Evolutionary conservation across 2,329 filamentous ascomycete species (phyloP), one percentile per base, ranked within the genome.

Genomic region (Sporothrix phasma): DNA sequence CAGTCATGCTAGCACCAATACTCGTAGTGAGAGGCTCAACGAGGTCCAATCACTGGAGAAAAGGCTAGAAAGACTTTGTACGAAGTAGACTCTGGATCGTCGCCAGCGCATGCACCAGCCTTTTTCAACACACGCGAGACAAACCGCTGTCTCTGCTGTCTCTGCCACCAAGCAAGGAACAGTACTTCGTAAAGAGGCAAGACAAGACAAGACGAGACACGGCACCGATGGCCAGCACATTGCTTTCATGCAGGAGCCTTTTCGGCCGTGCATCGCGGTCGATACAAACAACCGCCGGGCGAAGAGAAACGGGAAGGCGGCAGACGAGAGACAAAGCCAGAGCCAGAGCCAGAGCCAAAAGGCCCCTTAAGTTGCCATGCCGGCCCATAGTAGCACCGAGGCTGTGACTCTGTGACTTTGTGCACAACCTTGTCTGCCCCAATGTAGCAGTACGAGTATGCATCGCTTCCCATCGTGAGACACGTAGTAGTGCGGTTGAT

Each of bases 391-490:
- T 29, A 58, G 51, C 31, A 24, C 51, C 51, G 51, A 56, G 51
- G 51, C 29, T 58, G 51, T 39, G n/a, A 53, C 6, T n/a, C n/a
- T n/a, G n/a, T n/a, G n/a, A n/a, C n/a, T n/a, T 31, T 53, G 19
- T 24, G 24, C 53, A 41, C 39, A 58, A 41, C 37, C 34, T 43
- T 59, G 19, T 45, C 17, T 24, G 22, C 56, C 39, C 37, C 39
- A 59, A 46, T n/a, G 8, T 46, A 45, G 39, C 26, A 10, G 46
- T 29, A 24, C 39, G n/a, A 41, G 19, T 60, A 45, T 60, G 56
- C 56, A 60, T 60, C 26, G 56, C 41, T 34, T 60, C 56, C 41
- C 46, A 60, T 60, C 56, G 56, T 60, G 56, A 60, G 56, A 60
- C 56, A 60, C 56, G 41, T 39, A 46, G 46, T 60, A 34, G 56